Evolutionary conservation across 2,329 filamentous ascomycete species (phyloP).

Genomic region (Raffaelea albimanens): DNA sequence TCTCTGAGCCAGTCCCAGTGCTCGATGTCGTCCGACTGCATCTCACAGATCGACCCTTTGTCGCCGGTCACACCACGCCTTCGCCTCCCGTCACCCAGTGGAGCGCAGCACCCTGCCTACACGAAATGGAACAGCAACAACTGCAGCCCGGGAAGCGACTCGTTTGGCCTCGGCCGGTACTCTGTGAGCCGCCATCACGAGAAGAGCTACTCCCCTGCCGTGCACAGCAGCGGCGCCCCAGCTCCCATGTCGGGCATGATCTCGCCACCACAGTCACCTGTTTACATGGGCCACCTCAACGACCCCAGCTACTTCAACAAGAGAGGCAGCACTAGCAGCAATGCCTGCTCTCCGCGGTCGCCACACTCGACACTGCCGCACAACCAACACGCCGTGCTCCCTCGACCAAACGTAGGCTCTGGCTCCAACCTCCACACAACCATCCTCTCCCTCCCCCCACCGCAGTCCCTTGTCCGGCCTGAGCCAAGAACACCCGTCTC

Average conservation of each 20-base stretch:
- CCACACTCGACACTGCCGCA: too few species aligned
- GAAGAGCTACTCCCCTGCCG: conserved; percentile 7
- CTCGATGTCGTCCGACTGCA: conserved; percentile 3
- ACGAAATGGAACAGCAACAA: not conserved
- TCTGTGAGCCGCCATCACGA: conserved; percentile 7
- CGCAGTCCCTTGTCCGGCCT: not conserved
- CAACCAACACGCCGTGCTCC: too few species aligned
- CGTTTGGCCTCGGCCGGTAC: not conserved
- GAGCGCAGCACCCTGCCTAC: conserved; percentile 9
- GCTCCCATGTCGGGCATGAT: conserved; percentile 5
- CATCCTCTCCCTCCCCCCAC: conserved; percentile 8
- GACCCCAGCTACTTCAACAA: not conserved
- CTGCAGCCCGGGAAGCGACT: not conserved
- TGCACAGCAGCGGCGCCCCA: not conserved
- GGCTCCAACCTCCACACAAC: too few species aligned
- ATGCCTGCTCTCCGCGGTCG: not conserved
- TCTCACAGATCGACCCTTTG: not conserved
- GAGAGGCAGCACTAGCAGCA: not conserved
- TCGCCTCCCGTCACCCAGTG: conserved; percentile 1
- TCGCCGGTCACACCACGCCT: conserved; percentile 1
- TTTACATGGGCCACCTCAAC: not conserved
- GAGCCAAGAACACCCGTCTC: conserved; percentile 7
- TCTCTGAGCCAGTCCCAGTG: conserved; percentile 2
- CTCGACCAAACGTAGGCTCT: too few species aligned
- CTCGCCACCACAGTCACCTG: conserved; percentile 11